A percentile compares a stretch with the other conserved stretches of the same genome.
Conservation (phyloP, 768 basidiomycete species). For the Gautieria morchelliformis region DNA sequence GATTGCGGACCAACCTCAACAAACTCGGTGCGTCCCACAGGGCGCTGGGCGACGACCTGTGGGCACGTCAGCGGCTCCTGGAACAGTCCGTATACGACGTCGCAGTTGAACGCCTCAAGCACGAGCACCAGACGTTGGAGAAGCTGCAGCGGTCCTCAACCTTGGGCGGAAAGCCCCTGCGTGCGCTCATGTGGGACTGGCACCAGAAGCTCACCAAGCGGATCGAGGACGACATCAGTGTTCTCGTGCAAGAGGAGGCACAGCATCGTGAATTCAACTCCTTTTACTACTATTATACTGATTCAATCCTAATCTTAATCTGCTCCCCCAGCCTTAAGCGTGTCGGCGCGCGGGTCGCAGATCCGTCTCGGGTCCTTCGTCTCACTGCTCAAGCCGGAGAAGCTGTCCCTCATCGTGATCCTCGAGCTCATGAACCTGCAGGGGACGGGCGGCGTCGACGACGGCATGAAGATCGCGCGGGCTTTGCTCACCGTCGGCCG, state of each 20-base stretch:
- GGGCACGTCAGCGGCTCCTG: constrained; percentile 68
- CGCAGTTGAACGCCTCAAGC: constrained; percentile 59
- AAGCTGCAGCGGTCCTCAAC: constrained; percentile 24
- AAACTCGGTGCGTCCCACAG: constrained; percentile 53
- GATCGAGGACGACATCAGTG: constrained; percentile 41
- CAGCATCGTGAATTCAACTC: not conserved
- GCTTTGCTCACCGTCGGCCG: constrained; percentile 73
- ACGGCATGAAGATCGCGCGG: constrained; percentile 85
- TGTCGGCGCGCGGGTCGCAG: constrained; percentile 6
- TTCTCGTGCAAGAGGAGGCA: constrained; percentile 32
- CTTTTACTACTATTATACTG: not conserved
- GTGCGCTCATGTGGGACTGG: constrained; percentile 85
- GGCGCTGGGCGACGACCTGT: constrained; percentile 56
- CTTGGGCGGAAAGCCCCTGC: constrained; percentile 45
- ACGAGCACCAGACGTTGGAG: constrained; percentile 49
- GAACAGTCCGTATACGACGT: constrained; percentile 84
- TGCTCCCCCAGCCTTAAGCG: not conserved
- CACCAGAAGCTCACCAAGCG: constrained; percentile 47
- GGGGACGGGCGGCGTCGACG: constrained; percentile 62
- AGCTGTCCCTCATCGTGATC: constrained; percentile 81
- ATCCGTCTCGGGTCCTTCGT: constrained; percentile 58
- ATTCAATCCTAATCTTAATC: not conserved
- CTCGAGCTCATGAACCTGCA: constrained; percentile 79
- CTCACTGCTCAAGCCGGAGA: constrained; percentile 61
- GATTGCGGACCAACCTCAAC: constrained; percentile 59